Conservation (phyloP, 2,329 filamentous ascomycete species). For the Pseudogymnoascus sp. region DNA sequence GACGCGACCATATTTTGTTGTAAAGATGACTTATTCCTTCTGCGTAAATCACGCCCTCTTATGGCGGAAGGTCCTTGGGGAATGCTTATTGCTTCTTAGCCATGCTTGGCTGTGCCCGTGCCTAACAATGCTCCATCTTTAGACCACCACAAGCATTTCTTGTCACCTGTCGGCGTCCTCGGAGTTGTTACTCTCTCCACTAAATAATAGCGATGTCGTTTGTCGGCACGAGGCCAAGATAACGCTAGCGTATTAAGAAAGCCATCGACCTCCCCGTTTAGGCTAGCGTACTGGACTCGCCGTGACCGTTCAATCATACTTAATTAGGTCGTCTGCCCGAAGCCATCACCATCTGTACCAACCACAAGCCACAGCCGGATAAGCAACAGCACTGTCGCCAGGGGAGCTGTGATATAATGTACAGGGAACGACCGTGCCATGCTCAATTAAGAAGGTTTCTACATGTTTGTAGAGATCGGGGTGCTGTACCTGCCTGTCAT, state of each 20-base stretch:
- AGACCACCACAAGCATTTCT: neutral
- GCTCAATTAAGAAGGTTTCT: conserved; percentile 3
- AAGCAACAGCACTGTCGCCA: neutral
- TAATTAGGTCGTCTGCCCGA: neutral
- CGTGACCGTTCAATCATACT: neutral
- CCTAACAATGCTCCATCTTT: neutral
- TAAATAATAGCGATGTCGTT: neutral
- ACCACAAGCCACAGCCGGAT: neutral
- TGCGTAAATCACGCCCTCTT: neutral
- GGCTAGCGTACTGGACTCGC: neutral
- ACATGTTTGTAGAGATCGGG: neutral
- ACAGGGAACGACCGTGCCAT: neutral
- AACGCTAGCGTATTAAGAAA: neutral
- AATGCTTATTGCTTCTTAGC: neutral
- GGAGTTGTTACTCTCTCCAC: neutral
- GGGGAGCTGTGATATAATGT: neutral
- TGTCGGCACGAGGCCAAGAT: neutral
- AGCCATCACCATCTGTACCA: neutral
- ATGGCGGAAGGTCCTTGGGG: neutral
- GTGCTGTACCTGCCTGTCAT: neutral
- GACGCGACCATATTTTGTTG: neutral
- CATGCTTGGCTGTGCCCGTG: neutral
- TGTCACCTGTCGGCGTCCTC: neutral
- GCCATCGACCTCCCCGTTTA: neutral
- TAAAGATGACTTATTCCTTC: neutral